These are phyloP conservation scores for Clitopilus hobsonii DNA, from an alignment of 768 basidiomycete species.

Conservation along the genomic window DNA sequence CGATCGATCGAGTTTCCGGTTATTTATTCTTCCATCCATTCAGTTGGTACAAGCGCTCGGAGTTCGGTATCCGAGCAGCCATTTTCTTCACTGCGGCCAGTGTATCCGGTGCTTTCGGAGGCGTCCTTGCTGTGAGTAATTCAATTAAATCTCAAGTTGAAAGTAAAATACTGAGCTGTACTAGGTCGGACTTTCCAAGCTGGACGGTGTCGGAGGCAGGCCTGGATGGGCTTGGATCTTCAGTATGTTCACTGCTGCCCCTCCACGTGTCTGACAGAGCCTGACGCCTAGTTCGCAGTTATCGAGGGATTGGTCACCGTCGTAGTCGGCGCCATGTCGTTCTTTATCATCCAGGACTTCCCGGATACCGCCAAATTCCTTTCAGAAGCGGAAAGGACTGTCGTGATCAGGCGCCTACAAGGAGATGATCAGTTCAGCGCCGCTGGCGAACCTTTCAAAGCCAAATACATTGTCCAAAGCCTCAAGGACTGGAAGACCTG, in stretches of 20 bases:
- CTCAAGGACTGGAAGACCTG: constrained; percentile 72
- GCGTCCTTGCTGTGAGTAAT: constrained; percentile 56
- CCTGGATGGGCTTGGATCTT: constrained; percentile 72
- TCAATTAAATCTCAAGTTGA: constrained; percentile 16
- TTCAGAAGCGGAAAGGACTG: constrained; percentile 61
- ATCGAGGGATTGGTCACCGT: constrained; percentile 69
- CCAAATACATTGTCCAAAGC: constrained; percentile 56
- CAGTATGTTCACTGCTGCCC: constrained; percentile 26
- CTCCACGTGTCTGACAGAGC: background rate
- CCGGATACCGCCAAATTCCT: constrained; percentile 79
- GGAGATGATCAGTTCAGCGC: constrained; percentile 68
- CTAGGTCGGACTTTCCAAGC: constrained; percentile 61
- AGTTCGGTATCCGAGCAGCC: constrained; percentile 64
- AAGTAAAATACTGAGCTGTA: constrained; percentile 9
- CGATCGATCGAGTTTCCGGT: background rate
- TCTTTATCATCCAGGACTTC: constrained; percentile 79
- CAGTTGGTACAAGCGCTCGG: constrained; percentile 61
- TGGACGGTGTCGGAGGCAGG: constrained; percentile 67
- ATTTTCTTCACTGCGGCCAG: constrained; percentile 78
- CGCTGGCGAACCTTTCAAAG: constrained; percentile 55
- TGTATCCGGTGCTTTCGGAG: constrained; percentile 79
- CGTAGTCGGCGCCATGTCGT: constrained; percentile 56
- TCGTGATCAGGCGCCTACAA: constrained; percentile 65
- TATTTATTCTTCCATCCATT: background rate
- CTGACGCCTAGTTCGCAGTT: constrained; percentile 24